These are phyloP conservation scores for Coemansia sp. DNA, from an alignment of 371 early-diverging fungal species.

Conservation along the genomic window DNA sequence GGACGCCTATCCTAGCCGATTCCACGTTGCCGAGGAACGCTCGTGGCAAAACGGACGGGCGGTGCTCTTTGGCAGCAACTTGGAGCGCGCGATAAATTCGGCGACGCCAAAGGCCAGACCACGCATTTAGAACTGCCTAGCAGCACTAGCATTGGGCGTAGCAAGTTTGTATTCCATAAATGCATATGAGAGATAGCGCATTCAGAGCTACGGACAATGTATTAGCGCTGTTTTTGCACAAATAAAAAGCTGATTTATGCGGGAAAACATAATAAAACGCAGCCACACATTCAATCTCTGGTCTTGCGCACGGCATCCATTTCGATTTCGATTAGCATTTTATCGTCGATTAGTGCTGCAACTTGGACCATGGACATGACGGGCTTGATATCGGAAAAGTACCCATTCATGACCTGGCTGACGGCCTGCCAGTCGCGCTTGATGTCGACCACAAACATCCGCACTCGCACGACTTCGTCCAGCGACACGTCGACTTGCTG, in stretches of 20 bases:
- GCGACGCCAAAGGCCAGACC: background rate
- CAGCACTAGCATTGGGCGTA: background rate
- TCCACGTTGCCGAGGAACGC: background rate
- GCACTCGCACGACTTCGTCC: conserved; percentile 50
- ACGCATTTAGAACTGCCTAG: background rate
- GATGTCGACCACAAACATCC: conserved; percentile 53
- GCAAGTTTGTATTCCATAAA: no score
- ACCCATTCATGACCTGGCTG: conserved; percentile 33
- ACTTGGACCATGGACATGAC: conserved; percentile 52
- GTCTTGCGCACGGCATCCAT: conserved; percentile 46
- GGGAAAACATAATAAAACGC: no score
- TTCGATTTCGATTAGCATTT: conserved; percentile 52
- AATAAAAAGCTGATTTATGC: no score
- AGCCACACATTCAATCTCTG: no score
- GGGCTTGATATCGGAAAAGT: conserved; percentile 28
- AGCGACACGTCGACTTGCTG: conserved; percentile 10
- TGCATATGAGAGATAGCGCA: no score
- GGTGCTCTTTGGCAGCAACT: conserved; percentile 25
- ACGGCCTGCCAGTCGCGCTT: conserved; percentile 39
- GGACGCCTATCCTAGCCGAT: conserved; percentile 4
- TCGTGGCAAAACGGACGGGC: background rate
- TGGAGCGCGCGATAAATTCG: background rate
- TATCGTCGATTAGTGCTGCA: conserved; percentile 32
- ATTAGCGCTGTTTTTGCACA: no score
- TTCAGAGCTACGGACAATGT: no score